phyloP scores from a whole-genome alignment of 768 basidiomycete genomes.

The Sporobolomyces phaffii region DNA sequence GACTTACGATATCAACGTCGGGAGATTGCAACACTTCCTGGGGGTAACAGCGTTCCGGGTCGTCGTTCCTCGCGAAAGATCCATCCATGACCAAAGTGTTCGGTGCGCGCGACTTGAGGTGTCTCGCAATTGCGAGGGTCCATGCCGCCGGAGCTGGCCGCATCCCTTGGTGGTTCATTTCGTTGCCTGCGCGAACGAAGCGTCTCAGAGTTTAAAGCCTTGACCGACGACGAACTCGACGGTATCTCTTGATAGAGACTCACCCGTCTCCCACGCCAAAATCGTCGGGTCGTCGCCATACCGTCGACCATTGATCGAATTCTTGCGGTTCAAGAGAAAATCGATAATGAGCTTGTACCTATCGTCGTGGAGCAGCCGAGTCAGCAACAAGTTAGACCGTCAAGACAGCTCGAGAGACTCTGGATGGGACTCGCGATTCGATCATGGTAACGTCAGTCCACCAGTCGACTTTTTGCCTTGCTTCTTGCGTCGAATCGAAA shows the following conservation, averaged over 20 bases:
- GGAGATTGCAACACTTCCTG: conserved; percentile 35
- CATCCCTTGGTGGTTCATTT: conserved; percentile 37
- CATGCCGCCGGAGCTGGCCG: conserved; percentile 39
- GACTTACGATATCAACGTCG: conserved; percentile 31
- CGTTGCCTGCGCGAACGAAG: conserved; percentile 30
- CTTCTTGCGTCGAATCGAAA: conserved; percentile 25
- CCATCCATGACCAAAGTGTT: conserved; percentile 42
- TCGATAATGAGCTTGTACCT: conserved; percentile 40
- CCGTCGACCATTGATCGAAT: conserved; percentile 38
- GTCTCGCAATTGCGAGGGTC: conserved; percentile 38
- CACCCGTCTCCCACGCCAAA: conserved; percentile 42
- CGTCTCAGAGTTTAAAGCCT: neutral
- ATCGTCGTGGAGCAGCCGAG: neutral
- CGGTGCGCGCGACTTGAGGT: conserved; percentile 41
- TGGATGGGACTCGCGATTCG: conserved; percentile 4
- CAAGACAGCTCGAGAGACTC: no score
- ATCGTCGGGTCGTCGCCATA: conserved; percentile 42
- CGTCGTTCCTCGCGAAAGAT: conserved; percentile 38
- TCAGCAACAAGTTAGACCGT: no score
- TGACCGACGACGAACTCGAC: no score
- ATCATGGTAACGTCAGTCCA: conserved; percentile 38
- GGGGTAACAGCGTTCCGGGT: conserved; percentile 32
- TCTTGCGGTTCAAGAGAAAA: conserved; percentile 40
- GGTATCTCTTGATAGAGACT: no score
- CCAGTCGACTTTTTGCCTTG: conserved; percentile 33